Evolutionary conservation across 148 eudicot species (phyloP).

Genomic region (Silene conica): DNA sequence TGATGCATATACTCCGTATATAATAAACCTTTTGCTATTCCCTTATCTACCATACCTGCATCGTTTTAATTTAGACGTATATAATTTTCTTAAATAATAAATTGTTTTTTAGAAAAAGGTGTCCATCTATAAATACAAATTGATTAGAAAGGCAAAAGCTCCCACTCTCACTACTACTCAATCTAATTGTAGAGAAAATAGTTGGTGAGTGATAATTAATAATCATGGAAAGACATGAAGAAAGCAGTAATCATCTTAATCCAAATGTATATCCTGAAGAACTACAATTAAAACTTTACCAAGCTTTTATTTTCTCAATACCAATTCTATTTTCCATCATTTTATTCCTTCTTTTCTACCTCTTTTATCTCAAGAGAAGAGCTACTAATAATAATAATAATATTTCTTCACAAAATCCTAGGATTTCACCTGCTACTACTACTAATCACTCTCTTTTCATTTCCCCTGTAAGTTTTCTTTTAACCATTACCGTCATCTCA

Average conservation of each 20-base stretch:
- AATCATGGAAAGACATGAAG: conserved; percentile 32
- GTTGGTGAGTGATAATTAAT: background rate
- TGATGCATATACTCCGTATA: too few species aligned
- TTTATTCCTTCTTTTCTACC: conserved; percentile 69
- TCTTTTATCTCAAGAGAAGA: conserved; percentile 79
- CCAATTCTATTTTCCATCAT: conserved; percentile 78
- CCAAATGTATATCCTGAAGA: conserved; percentile 58
- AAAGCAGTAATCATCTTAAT: conserved; percentile 21
- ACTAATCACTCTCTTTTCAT: conserved; percentile 22
- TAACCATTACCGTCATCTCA: background rate
- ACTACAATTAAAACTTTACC: conserved; percentile 66
- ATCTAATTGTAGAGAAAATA: background rate
- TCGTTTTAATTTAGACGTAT: too few species aligned
- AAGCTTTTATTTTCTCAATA: conserved; percentile 78
- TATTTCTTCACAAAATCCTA: conserved; percentile 22
- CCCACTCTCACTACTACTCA: background rate
- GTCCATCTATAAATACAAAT: too few species aligned
- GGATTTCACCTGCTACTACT: conserved; percentile 22
- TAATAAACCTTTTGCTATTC: too few species aligned
- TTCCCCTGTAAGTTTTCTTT: conserved; percentile 29
- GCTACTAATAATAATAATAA: conserved; percentile 24
- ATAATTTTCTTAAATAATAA: too few species aligned
- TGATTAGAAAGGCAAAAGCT: background rate
- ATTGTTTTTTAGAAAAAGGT: too few species aligned
- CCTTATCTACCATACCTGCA: too few species aligned